Evolutionary conservation across 1,284 basidiomycete species (phyloP).

Genomic region (Xerocomus amazonicus): DNA sequence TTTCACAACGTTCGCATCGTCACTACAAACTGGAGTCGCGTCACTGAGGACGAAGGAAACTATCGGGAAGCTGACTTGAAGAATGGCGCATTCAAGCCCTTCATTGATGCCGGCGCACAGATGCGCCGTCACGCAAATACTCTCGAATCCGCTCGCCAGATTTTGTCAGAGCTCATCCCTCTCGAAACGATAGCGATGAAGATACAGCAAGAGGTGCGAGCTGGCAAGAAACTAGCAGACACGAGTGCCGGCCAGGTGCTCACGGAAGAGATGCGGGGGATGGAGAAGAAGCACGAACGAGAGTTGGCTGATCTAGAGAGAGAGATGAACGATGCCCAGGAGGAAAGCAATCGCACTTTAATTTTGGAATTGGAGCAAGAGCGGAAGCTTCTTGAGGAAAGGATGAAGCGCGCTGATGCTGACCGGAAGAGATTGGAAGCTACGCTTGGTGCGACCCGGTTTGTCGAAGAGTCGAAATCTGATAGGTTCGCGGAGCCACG

Average conservation of each 20-base stretch:
- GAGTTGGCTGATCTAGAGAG: constrained; percentile 1
- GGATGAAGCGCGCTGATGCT: not conserved
- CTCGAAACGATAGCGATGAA: not conserved
- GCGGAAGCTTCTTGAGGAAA: constrained; percentile 2
- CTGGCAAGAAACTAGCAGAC: constrained; percentile 3
- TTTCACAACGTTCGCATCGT: constrained; percentile 9
- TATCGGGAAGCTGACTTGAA: not conserved
- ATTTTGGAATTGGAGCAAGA: constrained; percentile 3
- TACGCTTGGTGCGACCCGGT: not conserved
- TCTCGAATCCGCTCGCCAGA: constrained; percentile 1
- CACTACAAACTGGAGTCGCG: constrained; percentile 7
- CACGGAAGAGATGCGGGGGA: not conserved
- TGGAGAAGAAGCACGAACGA: constrained; percentile 3
- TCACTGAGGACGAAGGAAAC: not conserved
- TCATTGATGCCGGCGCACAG: constrained; percentile 3
- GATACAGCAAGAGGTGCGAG: constrained; percentile 1
- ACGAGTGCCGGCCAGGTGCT: constrained; percentile 2
- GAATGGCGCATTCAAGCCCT: not conserved
- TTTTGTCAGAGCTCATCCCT: not conserved
- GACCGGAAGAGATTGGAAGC: constrained; percentile 3
- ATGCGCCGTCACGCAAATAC: constrained; percentile 4
- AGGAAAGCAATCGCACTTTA: not conserved
- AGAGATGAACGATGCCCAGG: constrained; percentile 1
- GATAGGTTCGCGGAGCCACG: not conserved
- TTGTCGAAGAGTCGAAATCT: not conserved